Evolutionary conservation across 1,284 basidiomycete genomes (phyloP), one percentile per base, ranked within the genome.

Genomic region (Ustilago vetiveriae): DNA sequence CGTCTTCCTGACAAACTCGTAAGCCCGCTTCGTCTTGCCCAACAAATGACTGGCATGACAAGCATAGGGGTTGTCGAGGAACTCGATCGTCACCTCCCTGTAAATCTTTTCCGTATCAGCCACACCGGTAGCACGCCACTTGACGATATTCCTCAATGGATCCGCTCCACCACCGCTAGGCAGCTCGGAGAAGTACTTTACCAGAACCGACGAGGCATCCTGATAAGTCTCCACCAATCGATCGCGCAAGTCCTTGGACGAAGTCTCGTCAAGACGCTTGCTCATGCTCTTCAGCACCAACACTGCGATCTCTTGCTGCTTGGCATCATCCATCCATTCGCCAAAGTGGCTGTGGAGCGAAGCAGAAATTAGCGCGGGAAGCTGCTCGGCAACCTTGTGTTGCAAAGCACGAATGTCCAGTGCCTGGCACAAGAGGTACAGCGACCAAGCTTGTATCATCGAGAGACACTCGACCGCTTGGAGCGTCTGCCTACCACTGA

Each of bases 341-440:
- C 60, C 65, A 48, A 79, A 79, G 58, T 64, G 73, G 21, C 27
- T 44, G 19, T 50, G 40, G 22, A 79, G 57, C n/a, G 66, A 69
- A 0, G 32, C 33, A 1, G 42, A 40, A 35, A 79, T 67, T 14
- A 67, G 44, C 8, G 38, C 68, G 19, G 60, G 67, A 16, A 79
- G 51, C 54, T 63, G 52, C 17, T 32, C 55, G 1, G 65, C 67
- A 2, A 72, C 57, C 51, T 62, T 64, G 43, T 59, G 35, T 57
- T 79, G 75, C 40, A 79, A 43, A 19, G 76, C 76, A 14, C 76
- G 60, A 36, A 79, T 73, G 49, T 79, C 76, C 14, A 77, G 48
- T 10, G 76, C 76, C 57, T 79, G 76, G 48, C 75, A 77, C 26
- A 79, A 68, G 9, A 75, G 36, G 42, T 79, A 79, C 11, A 79